Evolutionary conservation across 2,329 filamentous ascomycete species (phyloP).

Genomic region (Sclerotinia spermophila): DNA sequence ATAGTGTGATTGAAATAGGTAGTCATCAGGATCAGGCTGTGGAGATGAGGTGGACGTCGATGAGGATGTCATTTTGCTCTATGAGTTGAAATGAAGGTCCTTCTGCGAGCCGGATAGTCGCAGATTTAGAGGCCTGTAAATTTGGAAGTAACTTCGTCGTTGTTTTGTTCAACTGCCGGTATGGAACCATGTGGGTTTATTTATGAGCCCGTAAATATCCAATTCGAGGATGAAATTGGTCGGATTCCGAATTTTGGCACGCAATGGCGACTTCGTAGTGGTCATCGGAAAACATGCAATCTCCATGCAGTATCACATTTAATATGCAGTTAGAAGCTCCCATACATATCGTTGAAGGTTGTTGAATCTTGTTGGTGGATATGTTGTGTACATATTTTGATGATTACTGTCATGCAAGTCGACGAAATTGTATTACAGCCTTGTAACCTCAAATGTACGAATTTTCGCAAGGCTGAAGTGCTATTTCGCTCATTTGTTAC

Average conservation of each 20-base stretch:
- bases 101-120: too few relatives aligned
- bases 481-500: background rate
- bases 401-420: background rate
- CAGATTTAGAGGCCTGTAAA: background rate
- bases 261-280: background rate
- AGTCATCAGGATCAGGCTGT: conserved; percentile 3
- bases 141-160: background rate
- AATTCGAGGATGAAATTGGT: too few relatives aligned
- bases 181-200: background rate
- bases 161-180: background rate
- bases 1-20: conserved; percentile 12
- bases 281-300: background rate
- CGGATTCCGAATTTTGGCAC: too few relatives aligned
- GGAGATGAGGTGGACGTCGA: conserved; percentile 12
- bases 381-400: background rate
- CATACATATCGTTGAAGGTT: background rate
- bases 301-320: background rate
- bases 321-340: background rate
- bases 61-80: conserved; percentile 13
- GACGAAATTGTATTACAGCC: background rate
- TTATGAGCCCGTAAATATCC: background rate
- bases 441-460: background rate
- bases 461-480: background rate
- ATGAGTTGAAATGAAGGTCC: background rate
- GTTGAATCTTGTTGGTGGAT: background rate